Conservation (phyloP, 169 alveolate species). For the Perkinsus olseni region DNA sequence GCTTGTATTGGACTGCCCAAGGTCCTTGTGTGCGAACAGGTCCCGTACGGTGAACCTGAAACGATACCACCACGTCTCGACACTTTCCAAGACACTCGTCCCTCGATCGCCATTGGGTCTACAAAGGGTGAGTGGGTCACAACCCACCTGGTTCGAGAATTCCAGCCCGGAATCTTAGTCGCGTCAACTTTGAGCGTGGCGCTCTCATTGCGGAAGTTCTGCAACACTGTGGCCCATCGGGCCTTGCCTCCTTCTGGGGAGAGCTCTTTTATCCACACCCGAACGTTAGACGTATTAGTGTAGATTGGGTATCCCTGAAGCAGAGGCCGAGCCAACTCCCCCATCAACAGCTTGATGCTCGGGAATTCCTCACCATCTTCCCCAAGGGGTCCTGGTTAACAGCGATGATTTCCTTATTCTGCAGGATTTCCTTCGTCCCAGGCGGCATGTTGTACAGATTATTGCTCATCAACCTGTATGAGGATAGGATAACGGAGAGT, state of each 20-base stretch:
- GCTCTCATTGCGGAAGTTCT: background rate
- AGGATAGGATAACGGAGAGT: background rate
- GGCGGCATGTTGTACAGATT: conserved; percentile 42
- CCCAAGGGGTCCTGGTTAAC: conserved; percentile 59
- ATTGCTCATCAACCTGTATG: background rate
- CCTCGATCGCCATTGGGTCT: no score
- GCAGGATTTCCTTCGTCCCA: conserved; percentile 42
- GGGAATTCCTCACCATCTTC: background rate
- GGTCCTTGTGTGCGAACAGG: background rate
- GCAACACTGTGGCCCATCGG: background rate
- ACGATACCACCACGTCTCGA: no score
- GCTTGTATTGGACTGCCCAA: background rate
- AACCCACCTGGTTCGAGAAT: background rate
- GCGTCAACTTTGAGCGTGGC: background rate
- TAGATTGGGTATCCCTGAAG: background rate
- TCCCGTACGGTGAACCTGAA: background rate
- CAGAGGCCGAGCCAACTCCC: background rate
- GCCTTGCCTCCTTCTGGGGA: background rate
- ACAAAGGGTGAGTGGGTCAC: no score
- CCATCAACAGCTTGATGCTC: no score
- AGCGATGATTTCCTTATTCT: conserved; percentile 53
- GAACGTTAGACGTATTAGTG: background rate
- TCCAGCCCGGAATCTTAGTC: background rate
- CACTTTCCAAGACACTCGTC: no score
- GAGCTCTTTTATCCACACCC: background rate